Evolutionary conservation across 169 alveolate species (phyloP).

Genomic region (Amoebophrya sp.): DNA sequence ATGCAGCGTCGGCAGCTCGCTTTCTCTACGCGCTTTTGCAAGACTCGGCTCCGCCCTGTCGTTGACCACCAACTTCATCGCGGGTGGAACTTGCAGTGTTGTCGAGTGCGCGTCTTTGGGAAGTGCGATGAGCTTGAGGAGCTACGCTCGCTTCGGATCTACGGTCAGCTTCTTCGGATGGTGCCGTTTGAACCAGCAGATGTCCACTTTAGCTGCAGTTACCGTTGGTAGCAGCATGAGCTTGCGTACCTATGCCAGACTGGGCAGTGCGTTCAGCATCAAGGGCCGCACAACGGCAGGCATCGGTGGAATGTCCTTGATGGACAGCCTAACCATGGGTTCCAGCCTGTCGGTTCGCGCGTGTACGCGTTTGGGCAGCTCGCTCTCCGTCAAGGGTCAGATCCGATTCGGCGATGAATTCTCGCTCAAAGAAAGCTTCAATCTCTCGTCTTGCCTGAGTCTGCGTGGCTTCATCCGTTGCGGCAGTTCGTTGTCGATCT

Average conservation of each 20-base stretch:
- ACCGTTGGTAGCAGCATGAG: not conserved
- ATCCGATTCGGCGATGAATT: conserved; percentile 1
- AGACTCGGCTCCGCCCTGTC: conserved; percentile 22
- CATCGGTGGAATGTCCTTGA: not conserved
- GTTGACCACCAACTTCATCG: not conserved
- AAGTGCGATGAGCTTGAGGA: not conserved
- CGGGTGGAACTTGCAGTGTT: not conserved
- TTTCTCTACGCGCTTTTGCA: not conserved
- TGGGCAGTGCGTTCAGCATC: conserved; percentile 21
- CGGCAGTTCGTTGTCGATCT: conserved; percentile 15
- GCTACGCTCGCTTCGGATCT: conserved; percentile 11
- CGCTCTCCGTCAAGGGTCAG: not conserved
- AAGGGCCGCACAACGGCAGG: not conserved
- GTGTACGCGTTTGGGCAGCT: not conserved
- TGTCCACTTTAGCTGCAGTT: not conserved
- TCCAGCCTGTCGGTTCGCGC: conserved; percentile 3
- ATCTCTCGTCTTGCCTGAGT: not conserved
- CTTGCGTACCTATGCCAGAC: not conserved
- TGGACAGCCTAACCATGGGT: conserved; percentile 21
- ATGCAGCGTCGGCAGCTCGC: not conserved
- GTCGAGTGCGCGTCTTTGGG: not conserved
- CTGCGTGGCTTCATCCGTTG: not conserved
- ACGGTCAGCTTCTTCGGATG: conserved; percentile 2
- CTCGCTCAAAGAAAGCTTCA: not conserved
- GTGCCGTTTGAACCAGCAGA: not conserved